phyloP scores from a whole-genome alignment of 2,329 filamentous ascomycete genomes.

The Phialophora chinensis region DNA sequence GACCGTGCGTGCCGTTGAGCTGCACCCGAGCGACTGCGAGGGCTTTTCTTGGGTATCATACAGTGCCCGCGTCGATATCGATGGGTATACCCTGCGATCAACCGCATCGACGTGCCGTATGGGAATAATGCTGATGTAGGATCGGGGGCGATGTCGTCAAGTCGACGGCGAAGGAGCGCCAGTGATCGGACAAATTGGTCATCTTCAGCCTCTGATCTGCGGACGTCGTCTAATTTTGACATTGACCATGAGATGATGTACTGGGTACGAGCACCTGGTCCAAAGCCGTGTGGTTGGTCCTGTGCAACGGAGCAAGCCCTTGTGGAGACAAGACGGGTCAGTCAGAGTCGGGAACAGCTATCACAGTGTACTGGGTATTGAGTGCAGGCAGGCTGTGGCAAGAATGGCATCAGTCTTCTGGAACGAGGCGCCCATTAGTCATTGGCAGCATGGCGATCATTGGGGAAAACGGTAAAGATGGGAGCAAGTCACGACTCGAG shows the following conservation, averaged over 20 bases:
- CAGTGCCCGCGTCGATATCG: background rate
- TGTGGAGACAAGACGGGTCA: background rate
- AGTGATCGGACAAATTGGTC: background rate
- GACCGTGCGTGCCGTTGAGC: background rate
- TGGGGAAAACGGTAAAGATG: background rate
- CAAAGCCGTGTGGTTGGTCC: background rate
- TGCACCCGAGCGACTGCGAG: background rate
- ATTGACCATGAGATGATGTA: background rate
- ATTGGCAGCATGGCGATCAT: background rate
- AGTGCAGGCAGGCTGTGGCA: background rate
- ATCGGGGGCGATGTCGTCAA: background rate
- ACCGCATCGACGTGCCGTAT: background rate
- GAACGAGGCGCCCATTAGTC: background rate
- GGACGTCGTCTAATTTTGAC: background rate
- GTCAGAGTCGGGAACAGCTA: background rate
- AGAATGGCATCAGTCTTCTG: background rate
- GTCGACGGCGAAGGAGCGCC: background rate
- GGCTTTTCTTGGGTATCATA: background rate
- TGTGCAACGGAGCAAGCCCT: background rate
- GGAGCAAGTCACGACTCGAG: conserved; percentile 1
- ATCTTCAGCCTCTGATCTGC: background rate
- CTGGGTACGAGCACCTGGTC: background rate
- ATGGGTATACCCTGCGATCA: background rate
- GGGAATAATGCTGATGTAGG: background rate
- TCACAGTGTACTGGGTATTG: background rate